Percentiles rank a stretch among this genome's conserved stretches.
phyloP scores from a whole-genome alignment of 306 rosid genomes.

The Corylus heterophylla region DNA sequence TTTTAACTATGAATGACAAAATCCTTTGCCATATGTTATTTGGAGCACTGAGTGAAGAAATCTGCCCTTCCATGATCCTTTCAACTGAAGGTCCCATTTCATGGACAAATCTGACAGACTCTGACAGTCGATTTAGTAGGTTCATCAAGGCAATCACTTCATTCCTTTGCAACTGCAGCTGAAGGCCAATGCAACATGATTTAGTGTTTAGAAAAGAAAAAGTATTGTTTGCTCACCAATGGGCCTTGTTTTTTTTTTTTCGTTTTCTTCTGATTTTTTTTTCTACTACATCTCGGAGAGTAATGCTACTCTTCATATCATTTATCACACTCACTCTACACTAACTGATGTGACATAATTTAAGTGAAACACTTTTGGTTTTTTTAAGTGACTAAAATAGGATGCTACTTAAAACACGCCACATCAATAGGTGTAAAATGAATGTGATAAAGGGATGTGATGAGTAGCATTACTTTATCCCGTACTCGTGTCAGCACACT shows the following conservation, averaged over 20 bases:
- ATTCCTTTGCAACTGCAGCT: slow-evolving; percentile 90
- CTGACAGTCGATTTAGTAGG: slow-evolving; percentile 87
- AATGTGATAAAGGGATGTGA: no score
- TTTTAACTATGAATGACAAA: slow-evolving; percentile 42
- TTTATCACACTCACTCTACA: no score
- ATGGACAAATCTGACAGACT: slow-evolving; percentile 70
- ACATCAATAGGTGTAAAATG: no score
- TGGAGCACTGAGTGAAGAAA: slow-evolving; percentile 30
- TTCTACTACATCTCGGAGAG: not conserved
- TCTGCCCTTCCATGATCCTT: slow-evolving; percentile 44
- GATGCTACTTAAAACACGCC: no score
- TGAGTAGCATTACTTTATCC: not conserved
- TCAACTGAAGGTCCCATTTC: slow-evolving; percentile 69
- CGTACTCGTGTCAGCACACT: not conserved
- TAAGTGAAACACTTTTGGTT: no score
- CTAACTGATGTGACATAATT: no score
- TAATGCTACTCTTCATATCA: no score
- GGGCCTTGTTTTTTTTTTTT: not conserved
- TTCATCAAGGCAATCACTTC: slow-evolving; percentile 91
- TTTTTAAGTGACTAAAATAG: no score
- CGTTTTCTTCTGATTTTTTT: not conserved
- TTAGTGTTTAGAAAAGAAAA: not conserved
- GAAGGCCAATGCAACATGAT: slow-evolving; percentile 25
- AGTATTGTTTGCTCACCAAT: not conserved
- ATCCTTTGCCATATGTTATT: slow-evolving; percentile 46